Conservation (phyloP, 352 stramenopile genomes). For the Phytophthora vignae region DNA sequence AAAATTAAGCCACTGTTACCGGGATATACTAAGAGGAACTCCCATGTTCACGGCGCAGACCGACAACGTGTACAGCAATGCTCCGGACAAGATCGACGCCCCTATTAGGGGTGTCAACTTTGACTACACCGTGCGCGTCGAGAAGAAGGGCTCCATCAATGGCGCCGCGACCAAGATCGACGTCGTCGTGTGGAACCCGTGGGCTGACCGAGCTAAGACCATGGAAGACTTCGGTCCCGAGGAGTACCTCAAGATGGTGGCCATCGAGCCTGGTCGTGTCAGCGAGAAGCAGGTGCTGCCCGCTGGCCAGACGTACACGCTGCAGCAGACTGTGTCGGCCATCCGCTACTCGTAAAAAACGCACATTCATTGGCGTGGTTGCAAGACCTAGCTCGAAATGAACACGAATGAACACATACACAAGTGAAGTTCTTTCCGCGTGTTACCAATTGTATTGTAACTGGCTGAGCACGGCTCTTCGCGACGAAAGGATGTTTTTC, state of each 20-base stretch:
- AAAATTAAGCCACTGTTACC: too few species aligned
- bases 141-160: background rate
- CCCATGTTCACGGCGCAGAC: background rate
- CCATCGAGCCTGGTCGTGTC: background rate
- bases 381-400: too few species aligned
- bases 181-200: background rate
- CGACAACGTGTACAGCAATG: background rate
- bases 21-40: too few species aligned
- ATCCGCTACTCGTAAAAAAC: background rate
- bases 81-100: background rate
- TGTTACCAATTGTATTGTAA: too few species aligned
- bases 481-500: too few species aligned
- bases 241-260: slow-evolving; percentile 1
- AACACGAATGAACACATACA: too few species aligned
- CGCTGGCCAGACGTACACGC: slow-evolving; percentile 1
- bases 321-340: background rate
- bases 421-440: too few species aligned
- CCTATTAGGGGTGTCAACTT: background rate
- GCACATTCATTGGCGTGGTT: too few species aligned
- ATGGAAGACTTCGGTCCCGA: background rate
- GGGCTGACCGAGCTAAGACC: background rate
- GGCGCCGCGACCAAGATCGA: background rate
- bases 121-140: background rate
- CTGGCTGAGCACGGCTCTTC: too few species aligned
- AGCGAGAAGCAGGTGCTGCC: slow-evolving; percentile 1